A percentile compares a stretch with the other conserved stretches of the same genome.
Conservation (phyloP, 306 rosid genomes). For the Benincasa hispida region DNA sequence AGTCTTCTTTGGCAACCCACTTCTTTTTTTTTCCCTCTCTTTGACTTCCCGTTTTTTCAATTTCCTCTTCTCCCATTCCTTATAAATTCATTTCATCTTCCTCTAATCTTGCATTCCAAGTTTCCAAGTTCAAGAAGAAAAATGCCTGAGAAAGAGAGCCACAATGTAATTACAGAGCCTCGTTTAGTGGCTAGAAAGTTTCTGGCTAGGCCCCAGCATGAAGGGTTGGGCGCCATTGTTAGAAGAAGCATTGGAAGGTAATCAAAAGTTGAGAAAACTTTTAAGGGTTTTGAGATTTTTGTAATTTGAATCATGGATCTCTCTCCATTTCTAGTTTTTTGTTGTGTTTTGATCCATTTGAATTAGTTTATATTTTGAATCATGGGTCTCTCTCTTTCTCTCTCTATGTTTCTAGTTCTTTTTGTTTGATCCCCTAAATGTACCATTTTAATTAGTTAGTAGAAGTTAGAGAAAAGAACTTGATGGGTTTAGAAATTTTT, state of each 20-base stretch:
- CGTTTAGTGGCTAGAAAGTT: conserved; percentile 64
- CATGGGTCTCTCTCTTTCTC: not conserved
- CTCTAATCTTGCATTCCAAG: not conserved
- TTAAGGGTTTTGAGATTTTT: not conserved
- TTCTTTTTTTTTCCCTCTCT: not conserved
- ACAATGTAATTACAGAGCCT: conserved; percentile 25
- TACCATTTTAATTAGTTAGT: not conserved
- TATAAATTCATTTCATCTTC: conserved; percentile 5
- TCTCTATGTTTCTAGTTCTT: not conserved
- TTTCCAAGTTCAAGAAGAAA: not conserved
- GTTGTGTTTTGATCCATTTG: not conserved
- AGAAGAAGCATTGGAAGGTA: conserved; percentile 97
- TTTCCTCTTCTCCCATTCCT: not conserved
- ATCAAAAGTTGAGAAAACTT: not conserved
- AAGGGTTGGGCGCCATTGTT: conserved; percentile 89
- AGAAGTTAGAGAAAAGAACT: not conserved
- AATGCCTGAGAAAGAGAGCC: conserved; percentile 34
- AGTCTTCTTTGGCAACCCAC: conserved; percentile 8
- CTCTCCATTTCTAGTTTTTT: not conserved
- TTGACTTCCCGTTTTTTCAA: not conserved
- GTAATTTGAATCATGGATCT: not conserved
- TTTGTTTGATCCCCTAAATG: not conserved
- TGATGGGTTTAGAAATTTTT: not conserved
- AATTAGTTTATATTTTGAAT: not conserved
- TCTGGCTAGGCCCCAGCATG: conserved; percentile 84